These are phyloP conservation scores for Pythium folliculosum DNA, from an alignment of 352 stramenopile species.

Conservation along the genomic window DNA sequence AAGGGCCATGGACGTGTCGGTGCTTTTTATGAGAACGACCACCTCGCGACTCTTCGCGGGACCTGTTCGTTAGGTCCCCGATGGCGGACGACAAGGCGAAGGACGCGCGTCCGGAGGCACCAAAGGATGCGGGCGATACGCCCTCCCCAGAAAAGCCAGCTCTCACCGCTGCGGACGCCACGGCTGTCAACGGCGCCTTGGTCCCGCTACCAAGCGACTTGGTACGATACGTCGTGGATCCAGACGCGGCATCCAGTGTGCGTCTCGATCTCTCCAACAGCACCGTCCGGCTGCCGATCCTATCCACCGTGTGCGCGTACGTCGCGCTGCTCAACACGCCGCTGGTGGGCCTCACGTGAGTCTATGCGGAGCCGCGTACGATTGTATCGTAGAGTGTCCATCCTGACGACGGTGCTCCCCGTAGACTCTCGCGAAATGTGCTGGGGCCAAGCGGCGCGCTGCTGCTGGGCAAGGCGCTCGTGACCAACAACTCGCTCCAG, in stretches of 20 bases:
- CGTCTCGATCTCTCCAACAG: conserved; percentile 11
- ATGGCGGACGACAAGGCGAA: background rate
- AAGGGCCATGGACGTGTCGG: no score
- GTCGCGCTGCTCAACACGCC: conserved; percentile 20
- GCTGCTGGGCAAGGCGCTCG: conserved; percentile 48
- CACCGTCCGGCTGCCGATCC: conserved; percentile 7
- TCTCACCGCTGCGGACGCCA: background rate
- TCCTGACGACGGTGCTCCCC: background rate
- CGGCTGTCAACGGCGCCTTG: background rate
- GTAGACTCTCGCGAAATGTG: conserved; percentile 32
- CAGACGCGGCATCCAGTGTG: background rate
- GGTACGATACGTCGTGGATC: background rate
- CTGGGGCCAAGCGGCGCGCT: conserved; percentile 44
- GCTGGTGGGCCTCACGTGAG: conserved; percentile 25
- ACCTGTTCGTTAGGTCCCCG: background rate
- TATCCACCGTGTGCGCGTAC: conserved; percentile 1
- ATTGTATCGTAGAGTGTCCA: background rate
- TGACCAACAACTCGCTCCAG: conserved; percentile 68
- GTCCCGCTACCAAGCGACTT: background rate
- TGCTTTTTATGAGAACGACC: no score
- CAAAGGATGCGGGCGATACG: background rate
- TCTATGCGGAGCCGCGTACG: background rate
- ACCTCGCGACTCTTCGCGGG: background rate
- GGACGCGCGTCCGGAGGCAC: background rate
- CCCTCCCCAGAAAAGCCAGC: background rate